Conservation (phyloP, 495 filamentous ascomycete species). For the Penicillium verhagenii region DNA sequence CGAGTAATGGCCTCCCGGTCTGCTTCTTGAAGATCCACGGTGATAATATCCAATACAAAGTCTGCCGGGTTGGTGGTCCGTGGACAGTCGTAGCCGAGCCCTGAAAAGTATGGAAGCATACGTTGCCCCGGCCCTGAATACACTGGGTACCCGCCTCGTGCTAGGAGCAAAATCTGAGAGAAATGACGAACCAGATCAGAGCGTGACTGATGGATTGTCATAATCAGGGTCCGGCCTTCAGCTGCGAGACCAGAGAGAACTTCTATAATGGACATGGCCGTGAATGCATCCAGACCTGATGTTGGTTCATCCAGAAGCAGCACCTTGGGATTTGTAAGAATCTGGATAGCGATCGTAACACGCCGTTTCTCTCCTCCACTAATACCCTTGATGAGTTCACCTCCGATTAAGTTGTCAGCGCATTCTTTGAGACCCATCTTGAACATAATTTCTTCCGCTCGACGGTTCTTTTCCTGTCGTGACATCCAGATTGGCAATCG, state of each 20-base stretch:
- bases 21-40: conserved; percentile 65
- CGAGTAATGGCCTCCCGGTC: conserved; percentile 57
- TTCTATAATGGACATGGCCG: conserved; percentile 70
- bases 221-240: conserved; percentile 71
- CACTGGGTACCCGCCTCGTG: conserved; percentile 63
- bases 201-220: conserved; percentile 74
- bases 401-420: conserved; percentile 70
- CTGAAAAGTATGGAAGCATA: conserved; percentile 64
- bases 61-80: conserved; percentile 70
- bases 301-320: conserved; percentile 74
- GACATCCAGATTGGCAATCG: conserved; percentile 68
- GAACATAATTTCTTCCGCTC: conserved; percentile 66
- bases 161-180: conserved; percentile 66
- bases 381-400: conserved; percentile 70
- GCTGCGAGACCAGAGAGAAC: conserved; percentile 64
- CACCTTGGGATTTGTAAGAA: conserved; percentile 69
- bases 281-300: conserved; percentile 73
- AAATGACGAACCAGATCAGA: conserved; percentile 70
- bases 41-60: conserved; percentile 73
- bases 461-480: conserved; percentile 57
- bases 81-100: conserved; percentile 61
- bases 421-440: conserved; percentile 78
- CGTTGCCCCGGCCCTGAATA: conserved; percentile 62
- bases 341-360: conserved; percentile 73
- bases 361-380: conserved; percentile 75